Evolutionary conservation across 176 grass and related monocot genomes (phyloP), one percentile per base, ranked within the genome.

Genomic region (Musa acuminata): DNA sequence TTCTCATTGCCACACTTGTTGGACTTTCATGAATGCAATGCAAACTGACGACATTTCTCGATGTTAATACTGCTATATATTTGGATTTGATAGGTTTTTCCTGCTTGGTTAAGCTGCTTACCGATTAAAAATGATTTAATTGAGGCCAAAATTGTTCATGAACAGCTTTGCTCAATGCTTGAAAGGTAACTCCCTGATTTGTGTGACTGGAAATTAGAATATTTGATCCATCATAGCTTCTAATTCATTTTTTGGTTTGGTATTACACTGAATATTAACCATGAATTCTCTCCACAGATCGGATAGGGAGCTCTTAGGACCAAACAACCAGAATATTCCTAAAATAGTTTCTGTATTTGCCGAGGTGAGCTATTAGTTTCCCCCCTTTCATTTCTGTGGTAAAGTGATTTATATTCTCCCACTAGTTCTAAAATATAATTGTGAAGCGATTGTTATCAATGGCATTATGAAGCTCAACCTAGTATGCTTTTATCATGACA

Each of bases 81-180:
- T 74, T 29, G 2, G 73, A 53, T 9, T 82, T 62, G 24, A 76
- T 77, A 99, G 96, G 84, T 99, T 72, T n/a, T 99, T 68, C 91
- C 96, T 73, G 86, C 78, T 52, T 99, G 96, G 96, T 80, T 99
- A 75, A 75, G 81, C 52, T 94, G 96, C 82, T 85, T 99, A 70
- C 96, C 96, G 23, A 86, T 99, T 74, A 99, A 99, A 82, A 86
- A 87, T 82, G 96, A 99, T 84, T 88, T 94, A 79, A 89, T 99
- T 69, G 96, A 99, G 79, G 96, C 96, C 65, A 99, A 99, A 85
- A 80, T 99, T 82, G 96, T 99, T 17, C 96, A 99, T 27, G 86
- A 91, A 71, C 91, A 89, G 29, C 88, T 99, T 64, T 95, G 91
- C 77, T 86, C 96, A 19, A 95, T 99, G 96, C 88, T 95, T 35